Conservation (phyloP, 345 rosid genomes). For the Bretschneidera sinensis region DNA sequence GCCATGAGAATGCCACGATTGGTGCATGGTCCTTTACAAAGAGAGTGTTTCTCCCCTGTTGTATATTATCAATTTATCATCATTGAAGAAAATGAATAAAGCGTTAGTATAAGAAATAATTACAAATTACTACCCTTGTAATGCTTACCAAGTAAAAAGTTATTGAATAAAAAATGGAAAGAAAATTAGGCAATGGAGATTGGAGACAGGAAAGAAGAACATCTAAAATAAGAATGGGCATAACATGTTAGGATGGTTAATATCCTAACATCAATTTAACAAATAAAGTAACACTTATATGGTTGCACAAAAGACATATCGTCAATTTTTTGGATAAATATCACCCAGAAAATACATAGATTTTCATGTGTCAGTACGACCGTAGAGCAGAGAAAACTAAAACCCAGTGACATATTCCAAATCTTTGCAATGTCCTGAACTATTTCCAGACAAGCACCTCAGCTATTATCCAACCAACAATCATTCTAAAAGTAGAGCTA, state of each 20-base stretch:
- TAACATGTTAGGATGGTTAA: background rate
- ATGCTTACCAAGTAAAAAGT: too few species aligned
- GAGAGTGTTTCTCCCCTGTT: slow-evolving; percentile 46
- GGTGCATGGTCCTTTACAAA: slow-evolving; percentile 46
- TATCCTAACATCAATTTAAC: background rate
- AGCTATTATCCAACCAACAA: too few species aligned
- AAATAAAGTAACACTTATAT: too few species aligned
- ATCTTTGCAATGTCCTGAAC: background rate
- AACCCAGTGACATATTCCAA: background rate
- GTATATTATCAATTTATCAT: too few species aligned
- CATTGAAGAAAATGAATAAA: slow-evolving; percentile 7
- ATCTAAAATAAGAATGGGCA: background rate
- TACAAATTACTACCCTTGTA: background rate
- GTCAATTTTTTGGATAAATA: too few species aligned
- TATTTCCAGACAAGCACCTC: too few species aligned
- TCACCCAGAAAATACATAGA: too few species aligned
- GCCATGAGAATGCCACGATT: slow-evolving; percentile 51
- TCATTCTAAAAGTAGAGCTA: background rate
- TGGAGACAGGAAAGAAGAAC: background rate
- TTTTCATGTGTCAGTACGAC: too few species aligned
- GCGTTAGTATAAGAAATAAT: background rate
- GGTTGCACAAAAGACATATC: background rate
- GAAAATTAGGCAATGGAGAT: background rate
- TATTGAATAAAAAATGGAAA: too few species aligned
- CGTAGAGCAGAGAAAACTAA: background rate